phyloP scores from a whole-genome alignment of 345 rosid genomes.

The Pistacia vera region DNA sequence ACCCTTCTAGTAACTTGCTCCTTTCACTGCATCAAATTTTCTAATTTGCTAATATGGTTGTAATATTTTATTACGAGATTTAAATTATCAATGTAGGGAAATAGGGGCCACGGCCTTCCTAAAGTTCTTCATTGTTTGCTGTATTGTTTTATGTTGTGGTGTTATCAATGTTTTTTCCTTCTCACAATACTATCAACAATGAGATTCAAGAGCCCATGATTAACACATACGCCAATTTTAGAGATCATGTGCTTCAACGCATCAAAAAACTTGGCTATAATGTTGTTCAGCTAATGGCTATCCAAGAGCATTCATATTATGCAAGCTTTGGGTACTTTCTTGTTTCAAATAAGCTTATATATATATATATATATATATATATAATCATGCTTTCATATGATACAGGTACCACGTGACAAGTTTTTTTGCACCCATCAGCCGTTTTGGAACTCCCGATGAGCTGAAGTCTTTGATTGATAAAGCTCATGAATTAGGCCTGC shows the following conservation, averaged over 20 bases:
- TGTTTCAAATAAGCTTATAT: neutral
- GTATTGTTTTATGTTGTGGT: neutral
- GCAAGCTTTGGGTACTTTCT: conserved; percentile 91
- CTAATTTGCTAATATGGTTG: neutral
- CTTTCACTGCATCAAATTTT: neutral
- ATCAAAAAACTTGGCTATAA: conserved; percentile 91
- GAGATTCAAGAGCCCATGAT: conserved; percentile 78
- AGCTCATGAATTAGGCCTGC: conserved; percentile 93
- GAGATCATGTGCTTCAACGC: conserved; percentile 96
- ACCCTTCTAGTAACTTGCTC: neutral
- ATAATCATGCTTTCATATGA: conserved; percentile 27
- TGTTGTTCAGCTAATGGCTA: conserved; percentile 98
- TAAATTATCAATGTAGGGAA: neutral
- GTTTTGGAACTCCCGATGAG: conserved; percentile 97
- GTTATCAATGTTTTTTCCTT: neutral
- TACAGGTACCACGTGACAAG: conserved; percentile 95
- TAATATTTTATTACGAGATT: neutral
- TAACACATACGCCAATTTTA: conserved; percentile 83
- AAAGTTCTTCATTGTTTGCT: neutral
- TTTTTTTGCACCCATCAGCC: conserved; percentile 95
- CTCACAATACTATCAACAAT: conserved; percentile 22
- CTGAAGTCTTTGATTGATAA: conserved; percentile 90
- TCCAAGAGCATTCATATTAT: conserved; percentile 96
- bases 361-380: neutral
- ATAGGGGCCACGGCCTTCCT: neutral